These are phyloP conservation scores for Phytomonas sp. DNA, from an alignment of 208 protist species.

Conservation along the genomic window DNA sequence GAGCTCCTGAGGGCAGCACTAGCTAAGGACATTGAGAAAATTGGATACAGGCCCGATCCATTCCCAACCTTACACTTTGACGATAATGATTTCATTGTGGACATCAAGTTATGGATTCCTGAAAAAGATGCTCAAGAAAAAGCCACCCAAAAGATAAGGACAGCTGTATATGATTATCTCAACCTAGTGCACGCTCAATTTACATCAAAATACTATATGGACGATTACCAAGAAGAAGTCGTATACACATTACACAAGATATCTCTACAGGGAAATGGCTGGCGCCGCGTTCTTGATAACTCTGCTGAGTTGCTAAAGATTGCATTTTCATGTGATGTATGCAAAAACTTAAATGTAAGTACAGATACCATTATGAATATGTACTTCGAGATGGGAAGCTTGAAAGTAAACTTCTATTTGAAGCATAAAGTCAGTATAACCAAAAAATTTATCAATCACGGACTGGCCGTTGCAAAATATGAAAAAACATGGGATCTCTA, in stretches of 20 bases:
- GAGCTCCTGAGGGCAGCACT: no score
- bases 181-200: no score
- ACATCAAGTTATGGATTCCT: no score
- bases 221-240: no score
- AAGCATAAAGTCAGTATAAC: constrained; percentile 8
- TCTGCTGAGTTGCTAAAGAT: constrained; percentile 2
- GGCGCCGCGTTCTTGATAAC: background rate
- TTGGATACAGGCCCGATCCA: no score
- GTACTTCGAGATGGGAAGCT: constrained; percentile 15
- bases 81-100: no score
- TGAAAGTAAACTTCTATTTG: constrained; percentile 21
- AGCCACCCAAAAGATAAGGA: no score
- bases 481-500: constrained; percentile 28
- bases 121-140: no score
- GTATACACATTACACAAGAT: constrained; percentile 1
- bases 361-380: constrained; percentile 12
- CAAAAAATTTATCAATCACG: constrained; percentile 6
- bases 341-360: background rate
- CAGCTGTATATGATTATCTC: no score
- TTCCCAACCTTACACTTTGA: no score
- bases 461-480: constrained; percentile 11
- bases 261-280: constrained; percentile 16
- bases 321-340: constrained; percentile 17
- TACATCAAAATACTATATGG: no score
- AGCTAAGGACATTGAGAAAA: no score